A percentile compares a stretch with the other conserved stretches of the same genome.
Evolutionary conservation across 257 asterid genomes (phyloP).

Genomic region (Buddleja alternifolia): DNA sequence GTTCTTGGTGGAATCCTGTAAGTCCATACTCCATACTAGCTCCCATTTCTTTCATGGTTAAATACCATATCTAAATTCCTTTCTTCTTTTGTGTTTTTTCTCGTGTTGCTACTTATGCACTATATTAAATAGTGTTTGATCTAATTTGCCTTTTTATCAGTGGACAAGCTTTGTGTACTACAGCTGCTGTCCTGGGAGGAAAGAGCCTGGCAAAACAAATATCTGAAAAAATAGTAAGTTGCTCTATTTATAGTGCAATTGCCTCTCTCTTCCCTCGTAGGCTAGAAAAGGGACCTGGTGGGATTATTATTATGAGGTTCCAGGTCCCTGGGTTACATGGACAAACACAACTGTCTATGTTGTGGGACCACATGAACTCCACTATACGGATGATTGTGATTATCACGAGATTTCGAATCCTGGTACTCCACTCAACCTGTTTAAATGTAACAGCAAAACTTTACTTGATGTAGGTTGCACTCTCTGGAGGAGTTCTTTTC

Average conservation of each 20-base stretch:
- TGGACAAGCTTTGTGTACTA: slow-evolving; percentile 93
- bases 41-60: background rate
- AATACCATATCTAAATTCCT: background rate
- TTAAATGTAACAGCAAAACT: slow-evolving; percentile 20
- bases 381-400: too few species aligned
- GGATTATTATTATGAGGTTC: background rate
- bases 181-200: slow-evolving; percentile 97
- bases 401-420: too few species aligned
- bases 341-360: too few species aligned
- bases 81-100: background rate
- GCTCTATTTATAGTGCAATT: slow-evolving; percentile 5
- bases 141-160: slow-evolving; percentile 55
- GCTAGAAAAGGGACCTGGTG: background rate
- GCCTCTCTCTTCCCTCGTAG: background rate
- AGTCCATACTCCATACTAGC: slow-evolving; percentile 27
- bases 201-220: slow-evolving; percentile 88
- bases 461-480: slow-evolving; percentile 62
- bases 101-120: background rate
- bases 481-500: slow-evolving; percentile 90
- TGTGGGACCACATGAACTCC: too few species aligned
- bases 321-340: too few species aligned
- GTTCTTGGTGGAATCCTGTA: slow-evolving; percentile 99
- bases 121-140: background rate
- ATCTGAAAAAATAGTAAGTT: slow-evolving; percentile 82
- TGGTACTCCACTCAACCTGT: too few species aligned